Evolutionary conservation across 805 yeast species (phyloP), one percentile per base, ranked within the genome.

Genomic region (Yamadazyma insecticola): DNA sequence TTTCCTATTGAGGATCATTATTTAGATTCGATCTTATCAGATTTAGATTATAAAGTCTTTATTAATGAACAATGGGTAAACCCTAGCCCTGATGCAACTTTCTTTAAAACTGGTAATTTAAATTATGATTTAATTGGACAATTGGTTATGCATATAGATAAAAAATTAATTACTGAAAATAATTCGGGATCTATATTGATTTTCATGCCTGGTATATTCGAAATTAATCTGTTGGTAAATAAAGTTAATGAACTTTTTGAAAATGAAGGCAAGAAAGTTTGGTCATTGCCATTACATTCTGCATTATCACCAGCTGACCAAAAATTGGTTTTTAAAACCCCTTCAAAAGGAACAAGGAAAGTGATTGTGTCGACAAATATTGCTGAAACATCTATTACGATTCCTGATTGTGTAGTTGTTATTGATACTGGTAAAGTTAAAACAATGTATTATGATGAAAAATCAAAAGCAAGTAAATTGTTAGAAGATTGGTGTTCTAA

Each of bases 311-410:
- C 96, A 0, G 67, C 69, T 10, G 96, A 89, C 21, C 98, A 90
- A 48, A 77, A 79, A 28, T 65, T 69, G 21, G 95, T 89, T 1
- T 90, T 90, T 52, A 63, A 57, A 24, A 43, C 45, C 2, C 74
- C 85, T 3, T 72, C 77, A 1, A 41, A 37, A 0, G 80, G 78
- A 10, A 37, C 49, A 1, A 67, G 96, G 40, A 90, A 90, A 45
- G 72, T 90, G 22, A 88, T 90, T 9, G 90, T 83, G 0, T 76
- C 96, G 2, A 90, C 98, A 0, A 89, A 90, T 51, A 85, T 90
- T 37, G 98, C 98, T 0, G 98, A 90, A 58, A 90, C 98, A 0
- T 90, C 98, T 11, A 88, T 90, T 42, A 90, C 98, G 1, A 90
- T 90, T 33, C 86, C 96, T 11, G 98, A 90, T 56, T 85, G 90